Conservation (phyloP, 129 eudicot genomes). For the Helianthus annuus region HanXRQr2.0-SUNRISE NC_035446.2:119185403-119185902, state of each 20-base stretch:
- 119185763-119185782: constrained; percentile 62
- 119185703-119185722: constrained; percentile 30
- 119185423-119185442: too few relatives aligned
- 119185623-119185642: constrained; percentile 24
- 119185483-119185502: too few relatives aligned
- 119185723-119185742: constrained; percentile 2
- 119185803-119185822: constrained; percentile 62
- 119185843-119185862: not conserved
- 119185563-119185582: constrained; percentile 10
- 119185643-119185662: constrained; percentile 15
- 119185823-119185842: constrained; percentile 68
- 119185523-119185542: too few relatives aligned
- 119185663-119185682: constrained; percentile 18
- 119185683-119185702: constrained; percentile 10
- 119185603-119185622: constrained; percentile 22
- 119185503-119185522: too few relatives aligned
- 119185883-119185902: not conserved
- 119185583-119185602: constrained; percentile 24
- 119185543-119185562: not conserved
- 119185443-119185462: too few relatives aligned
- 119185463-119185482: too few relatives aligned
- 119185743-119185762: constrained; percentile 57
- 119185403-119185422: too few relatives aligned
- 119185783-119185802: constrained; percentile 79
- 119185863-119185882: not conserved